phyloP scores from a whole-genome alignment of 2,329 filamentous ascomycete species.

The Dichotomopilus funicola region DNA sequence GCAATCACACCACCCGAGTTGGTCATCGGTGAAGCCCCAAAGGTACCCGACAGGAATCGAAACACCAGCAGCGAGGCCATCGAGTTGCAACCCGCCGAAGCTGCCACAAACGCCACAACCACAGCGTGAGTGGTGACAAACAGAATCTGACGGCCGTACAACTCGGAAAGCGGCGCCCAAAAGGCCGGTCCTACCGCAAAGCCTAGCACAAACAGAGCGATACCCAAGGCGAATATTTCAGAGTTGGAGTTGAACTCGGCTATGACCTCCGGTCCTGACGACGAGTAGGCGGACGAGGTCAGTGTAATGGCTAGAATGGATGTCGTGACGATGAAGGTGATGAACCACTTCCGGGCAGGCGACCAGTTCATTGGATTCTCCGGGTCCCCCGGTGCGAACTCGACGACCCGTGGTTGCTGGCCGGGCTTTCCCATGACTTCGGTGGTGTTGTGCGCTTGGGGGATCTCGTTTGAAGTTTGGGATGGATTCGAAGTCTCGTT shows the following conservation, averaged over 20 bases:
- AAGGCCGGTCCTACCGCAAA: conserved; percentile 51
- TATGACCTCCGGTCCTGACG: not conserved
- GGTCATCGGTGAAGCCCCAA: conserved; percentile 55
- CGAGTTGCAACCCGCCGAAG: not conserved
- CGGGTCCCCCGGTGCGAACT: not conserved
- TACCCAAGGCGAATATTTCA: conserved; percentile 37
- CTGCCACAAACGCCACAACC: not conserved
- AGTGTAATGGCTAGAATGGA: conserved; percentile 2
- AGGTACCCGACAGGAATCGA: conserved; percentile 57
- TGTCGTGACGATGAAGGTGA: not conserved
- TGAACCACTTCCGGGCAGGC: not conserved
- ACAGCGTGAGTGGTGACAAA: conserved; percentile 36
- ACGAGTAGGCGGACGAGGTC: conserved; percentile 2
- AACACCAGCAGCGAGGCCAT: conserved; percentile 47
- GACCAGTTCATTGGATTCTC: not conserved
- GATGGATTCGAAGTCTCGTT: too few relatives aligned
- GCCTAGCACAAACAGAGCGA: conserved; percentile 55
- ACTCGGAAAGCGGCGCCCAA: conserved; percentile 52
- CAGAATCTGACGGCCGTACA: conserved; percentile 54
- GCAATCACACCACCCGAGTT: conserved; percentile 57
- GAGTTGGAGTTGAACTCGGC: not conserved
- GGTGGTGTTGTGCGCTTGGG: too few relatives aligned
- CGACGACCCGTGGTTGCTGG: not conserved
- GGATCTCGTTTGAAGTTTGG: too few relatives aligned
- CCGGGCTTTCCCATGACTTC: not conserved